Conservation (phyloP, 306 rosid species). For the Vachellia pachyceras region DNA sequence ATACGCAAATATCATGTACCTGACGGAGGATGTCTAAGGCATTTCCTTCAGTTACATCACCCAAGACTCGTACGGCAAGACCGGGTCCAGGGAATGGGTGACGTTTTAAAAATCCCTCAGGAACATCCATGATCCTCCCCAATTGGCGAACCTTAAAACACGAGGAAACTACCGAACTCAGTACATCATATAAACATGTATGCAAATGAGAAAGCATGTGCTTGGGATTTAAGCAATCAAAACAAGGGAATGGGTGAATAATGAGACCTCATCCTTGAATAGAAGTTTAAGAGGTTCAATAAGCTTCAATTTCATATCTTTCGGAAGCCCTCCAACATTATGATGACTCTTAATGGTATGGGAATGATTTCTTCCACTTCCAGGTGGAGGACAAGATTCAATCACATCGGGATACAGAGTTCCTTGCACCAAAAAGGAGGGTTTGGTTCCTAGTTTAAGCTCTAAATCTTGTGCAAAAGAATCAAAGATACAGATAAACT, state of each 20-base stretch:
- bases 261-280: constrained; percentile 90
- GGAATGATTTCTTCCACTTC: constrained; percentile 87
- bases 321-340: constrained; percentile 97
- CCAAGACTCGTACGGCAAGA: constrained; percentile 90
- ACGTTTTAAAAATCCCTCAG: constrained; percentile 80
- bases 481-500: constrained; percentile 86
- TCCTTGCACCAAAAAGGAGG: constrained; percentile 85
- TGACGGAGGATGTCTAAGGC: constrained; percentile 86
- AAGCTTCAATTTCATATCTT: constrained; percentile 95
- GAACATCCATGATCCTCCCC: constrained; percentile 84
- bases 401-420: constrained; percentile 94
- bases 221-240: constrained; percentile 6
- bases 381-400: constrained; percentile 99
- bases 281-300: constrained; percentile 92
- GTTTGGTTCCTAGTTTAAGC: constrained; percentile 63
- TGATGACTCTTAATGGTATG: constrained; percentile 99
- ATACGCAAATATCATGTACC: constrained; percentile 47
- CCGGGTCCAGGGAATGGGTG: constrained; percentile 99
- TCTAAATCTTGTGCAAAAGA: constrained; percentile 76
- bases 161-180: background rate
- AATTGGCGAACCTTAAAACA: constrained; percentile 74
- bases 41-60: constrained; percentile 85
- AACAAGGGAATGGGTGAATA: constrained; percentile 37
- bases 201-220: background rate
- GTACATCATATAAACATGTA: background rate